Evolutionary conservation across 805 yeast species (phyloP).

Genomic region (Yarrowia porcina): DNA sequence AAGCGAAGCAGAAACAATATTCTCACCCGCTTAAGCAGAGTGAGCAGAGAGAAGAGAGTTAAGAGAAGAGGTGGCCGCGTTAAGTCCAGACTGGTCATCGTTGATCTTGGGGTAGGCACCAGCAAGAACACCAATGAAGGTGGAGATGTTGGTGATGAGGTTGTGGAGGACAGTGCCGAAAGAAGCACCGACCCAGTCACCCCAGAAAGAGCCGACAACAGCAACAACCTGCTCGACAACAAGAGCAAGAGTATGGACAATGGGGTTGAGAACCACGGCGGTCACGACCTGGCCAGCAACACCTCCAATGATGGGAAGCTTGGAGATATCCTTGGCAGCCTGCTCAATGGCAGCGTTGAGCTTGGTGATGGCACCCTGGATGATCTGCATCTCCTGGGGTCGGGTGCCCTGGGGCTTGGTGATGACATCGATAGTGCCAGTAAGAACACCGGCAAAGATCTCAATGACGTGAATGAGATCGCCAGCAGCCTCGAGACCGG

Average conservation of each 20-base stretch:
- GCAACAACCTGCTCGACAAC: constrained; percentile 19
- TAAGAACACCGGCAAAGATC: constrained; percentile 8
- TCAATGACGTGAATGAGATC: constrained; percentile 4
- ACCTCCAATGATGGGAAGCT: constrained; percentile 1
- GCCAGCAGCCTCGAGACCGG: constrained; percentile 11
- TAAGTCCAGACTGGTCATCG: constrained; percentile 3
- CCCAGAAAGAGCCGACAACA: background rate
- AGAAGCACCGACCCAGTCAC: background rate
- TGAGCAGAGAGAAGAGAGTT: background rate
- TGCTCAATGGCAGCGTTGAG: constrained; percentile 2
- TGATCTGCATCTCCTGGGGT: constrained; percentile 9
- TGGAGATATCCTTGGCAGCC: background rate
- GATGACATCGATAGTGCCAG: background rate
- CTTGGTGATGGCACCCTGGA: constrained; percentile 6
- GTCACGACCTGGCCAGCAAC: constrained; percentile 17
- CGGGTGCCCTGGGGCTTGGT: constrained; percentile 24
- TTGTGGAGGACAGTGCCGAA: constrained; percentile 13
- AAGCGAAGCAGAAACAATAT: background rate
- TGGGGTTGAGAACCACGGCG: constrained; percentile 15
- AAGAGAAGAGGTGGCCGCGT: background rate
- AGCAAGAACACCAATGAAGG: constrained; percentile 1
- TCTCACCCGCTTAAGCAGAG: background rate
- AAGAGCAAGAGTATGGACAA: background rate
- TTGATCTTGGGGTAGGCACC: constrained; percentile 21
- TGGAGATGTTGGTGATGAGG: constrained; percentile 16